Base-by-base conservation (phyloP, 2,329 filamentous ascomycete species). In the Daldinia sp. region DNA sequence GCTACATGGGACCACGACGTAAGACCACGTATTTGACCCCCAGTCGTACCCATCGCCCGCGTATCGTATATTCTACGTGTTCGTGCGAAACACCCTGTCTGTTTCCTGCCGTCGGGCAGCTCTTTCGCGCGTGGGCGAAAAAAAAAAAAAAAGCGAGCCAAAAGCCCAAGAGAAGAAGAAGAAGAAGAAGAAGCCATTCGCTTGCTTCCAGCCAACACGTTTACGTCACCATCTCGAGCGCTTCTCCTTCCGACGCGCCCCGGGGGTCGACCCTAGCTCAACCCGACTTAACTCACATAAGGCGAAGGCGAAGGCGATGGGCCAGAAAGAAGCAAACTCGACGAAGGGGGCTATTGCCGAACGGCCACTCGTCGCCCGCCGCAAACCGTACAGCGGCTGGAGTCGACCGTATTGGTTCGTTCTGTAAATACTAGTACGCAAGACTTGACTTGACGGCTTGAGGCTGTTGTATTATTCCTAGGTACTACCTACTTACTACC, bases 11-110 rank as follows among this genome's bases (percentile, higher is more conserved):
- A 45, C 39, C 39, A 45, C 39, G 39, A 45, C 13, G 39, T 45
- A 45, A 45, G 39, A 45, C 39, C 39, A 45, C 39, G 39, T 45
- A 45, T 45, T 45, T 45, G 39, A 27, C 15, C 39, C 39, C 39
- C 39, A 45, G 21, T 45, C 39, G 39, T 45, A 45, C 15, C 39
- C 39, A 45, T 45, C 19, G 39, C 21, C 32, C 21, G 39, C 37
- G 19, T 41, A 41, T 41, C 37, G 37, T 41, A 25, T 39, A 39
- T 43, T 35, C 23, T 43, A 43, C 39, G 39, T 43, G 39, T 43
- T 23, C 39, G 39, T 11, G 21, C 39, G 21, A 43, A 43, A 43
- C 39, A 43, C 39, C 39, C 39, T 43, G 37, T 43, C 39, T 9
- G 21, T 25, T 13, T 45, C 6, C 21, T 45, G 13, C 39, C 13